These are phyloP conservation scores for Neobulgaria alba DNA, from an alignment of 2,329 filamentous ascomycete genomes.

Conservation along the genomic window DNA sequence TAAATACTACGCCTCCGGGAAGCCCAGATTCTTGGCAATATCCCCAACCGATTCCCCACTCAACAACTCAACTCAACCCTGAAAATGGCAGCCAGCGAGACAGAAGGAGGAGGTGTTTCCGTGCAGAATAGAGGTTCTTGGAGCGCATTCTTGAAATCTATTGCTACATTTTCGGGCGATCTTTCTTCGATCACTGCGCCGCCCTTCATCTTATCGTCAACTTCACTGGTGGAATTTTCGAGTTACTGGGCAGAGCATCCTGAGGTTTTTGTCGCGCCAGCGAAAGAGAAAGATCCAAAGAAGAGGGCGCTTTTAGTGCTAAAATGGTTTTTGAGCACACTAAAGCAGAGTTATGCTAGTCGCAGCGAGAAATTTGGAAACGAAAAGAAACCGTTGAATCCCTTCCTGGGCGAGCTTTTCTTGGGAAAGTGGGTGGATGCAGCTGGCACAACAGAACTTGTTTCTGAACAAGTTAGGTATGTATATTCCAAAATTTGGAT, in stretches of 20 bases:
- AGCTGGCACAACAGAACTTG: constrained; percentile 71
- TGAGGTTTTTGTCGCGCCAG: constrained; percentile 70
- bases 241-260: constrained; percentile 79
- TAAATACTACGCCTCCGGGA: no score
- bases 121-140: constrained; percentile 27
- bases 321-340: constrained; percentile 90
- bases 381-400: constrained; percentile 97
- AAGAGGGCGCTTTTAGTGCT: constrained; percentile 82
- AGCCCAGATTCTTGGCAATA: no score
- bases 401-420: constrained; percentile 92
- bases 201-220: constrained; percentile 73
- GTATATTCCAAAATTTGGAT: constrained; percentile 2
- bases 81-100: constrained; percentile 26
- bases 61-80: neutral
- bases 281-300: constrained; percentile 67
- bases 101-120: constrained; percentile 26
- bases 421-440: constrained; percentile 82
- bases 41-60: neutral
- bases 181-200: constrained; percentile 73
- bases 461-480: constrained; percentile 87
- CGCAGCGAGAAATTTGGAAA: constrained; percentile 73
- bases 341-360: constrained; percentile 75
- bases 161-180: constrained; percentile 76
- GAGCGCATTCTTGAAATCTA: constrained; percentile 42
- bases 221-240: constrained; percentile 72